Percentiles rank a stretch among this genome's conserved stretches.
These are phyloP conservation scores for Eucalyptus marginata DNA, from an alignment of 345 rosid species.

Conservation along the genomic window DNA sequence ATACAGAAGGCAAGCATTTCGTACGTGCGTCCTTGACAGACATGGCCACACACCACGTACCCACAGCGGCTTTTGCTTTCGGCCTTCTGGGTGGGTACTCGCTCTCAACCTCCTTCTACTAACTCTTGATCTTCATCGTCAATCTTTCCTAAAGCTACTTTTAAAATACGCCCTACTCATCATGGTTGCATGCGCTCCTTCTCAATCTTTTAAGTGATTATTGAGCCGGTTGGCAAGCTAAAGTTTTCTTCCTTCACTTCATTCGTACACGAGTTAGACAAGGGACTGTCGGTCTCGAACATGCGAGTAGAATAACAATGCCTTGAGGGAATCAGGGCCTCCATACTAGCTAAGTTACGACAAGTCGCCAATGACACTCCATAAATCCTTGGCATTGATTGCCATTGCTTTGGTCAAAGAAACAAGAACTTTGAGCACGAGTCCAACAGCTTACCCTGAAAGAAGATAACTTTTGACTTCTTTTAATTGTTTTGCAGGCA, in stretches of 20 bases:
- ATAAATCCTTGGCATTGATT: background rate
- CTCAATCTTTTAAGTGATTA: background rate
- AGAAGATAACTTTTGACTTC: background rate
- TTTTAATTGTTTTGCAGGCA: slow-evolving; percentile 25
- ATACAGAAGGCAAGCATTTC: background rate
- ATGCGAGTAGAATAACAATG: background rate
- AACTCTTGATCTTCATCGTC: background rate
- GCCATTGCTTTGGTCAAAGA: background rate
- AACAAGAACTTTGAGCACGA: background rate
- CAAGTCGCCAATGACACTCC: background rate
- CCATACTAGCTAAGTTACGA: background rate
- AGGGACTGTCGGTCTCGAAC: background rate
- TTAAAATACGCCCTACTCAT: background rate
- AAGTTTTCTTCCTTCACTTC: background rate
- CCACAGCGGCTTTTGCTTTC: slow-evolving; percentile 30
- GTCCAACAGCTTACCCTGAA: background rate
- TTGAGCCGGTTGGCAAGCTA: background rate
- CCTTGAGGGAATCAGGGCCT: background rate
- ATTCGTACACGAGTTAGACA: background rate
- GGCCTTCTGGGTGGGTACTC: slow-evolving; percentile 53
- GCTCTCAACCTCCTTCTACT: background rate
- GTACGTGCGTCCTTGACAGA: background rate
- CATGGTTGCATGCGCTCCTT: background rate
- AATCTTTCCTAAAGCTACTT: background rate
- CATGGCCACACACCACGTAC: slow-evolving; percentile 22